phyloP scores from a whole-genome alignment of 352 stramenopile species.

The Salisapilia sapeloensis region DNA sequence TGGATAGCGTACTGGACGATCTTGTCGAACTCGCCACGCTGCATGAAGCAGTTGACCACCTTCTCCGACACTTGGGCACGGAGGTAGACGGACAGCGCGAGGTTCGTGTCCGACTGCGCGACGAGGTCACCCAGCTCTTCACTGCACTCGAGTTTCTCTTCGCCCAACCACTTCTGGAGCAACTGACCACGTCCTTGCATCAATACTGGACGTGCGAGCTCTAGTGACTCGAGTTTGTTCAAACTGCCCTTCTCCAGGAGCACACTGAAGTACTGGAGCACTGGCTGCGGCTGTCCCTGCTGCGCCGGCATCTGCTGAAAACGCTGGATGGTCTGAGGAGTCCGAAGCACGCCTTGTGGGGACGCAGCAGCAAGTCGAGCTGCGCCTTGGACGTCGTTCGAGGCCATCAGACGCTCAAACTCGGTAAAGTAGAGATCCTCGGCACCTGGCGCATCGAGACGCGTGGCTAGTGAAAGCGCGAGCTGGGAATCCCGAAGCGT shows the following conservation, averaged over 20 bases:
- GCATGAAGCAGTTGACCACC: slow-evolving; percentile 99
- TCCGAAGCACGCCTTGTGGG: slow-evolving; percentile 86
- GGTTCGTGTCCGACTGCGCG: slow-evolving; percentile 89
- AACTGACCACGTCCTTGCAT: slow-evolving; percentile 94
- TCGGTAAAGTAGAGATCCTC: slow-evolving; percentile 97
- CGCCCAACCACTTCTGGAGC: slow-evolving; percentile 99
- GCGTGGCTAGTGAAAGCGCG: slow-evolving; percentile 89
- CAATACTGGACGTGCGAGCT: slow-evolving; percentile 95
- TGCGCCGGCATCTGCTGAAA: slow-evolving; percentile 98
- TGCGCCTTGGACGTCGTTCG: slow-evolving; percentile 72
- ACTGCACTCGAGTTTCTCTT: slow-evolving; percentile 97
- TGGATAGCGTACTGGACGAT: slow-evolving; percentile 91
- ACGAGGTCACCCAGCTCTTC: slow-evolving; percentile 96
- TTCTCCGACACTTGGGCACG: slow-evolving; percentile 95
- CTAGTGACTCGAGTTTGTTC: slow-evolving; percentile 98
- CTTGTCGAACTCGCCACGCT: slow-evolving; percentile 99
- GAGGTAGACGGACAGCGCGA: slow-evolving; percentile 98
- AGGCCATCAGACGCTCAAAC: slow-evolving; percentile 90
- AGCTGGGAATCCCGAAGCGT: slow-evolving; percentile 94
- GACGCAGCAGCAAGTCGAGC: slow-evolving; percentile 85
- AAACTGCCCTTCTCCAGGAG: slow-evolving; percentile 96
- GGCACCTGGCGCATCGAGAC: slow-evolving; percentile 94
- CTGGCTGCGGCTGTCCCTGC: slow-evolving; percentile 91
- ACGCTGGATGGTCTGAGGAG: slow-evolving; percentile 94
- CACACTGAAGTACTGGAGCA: slow-evolving; percentile 99